Evolutionary conservation across 768 basidiomycete species (phyloP), one percentile per base, ranked within the genome.

Genomic region (Cubamyces sp.): DNA sequence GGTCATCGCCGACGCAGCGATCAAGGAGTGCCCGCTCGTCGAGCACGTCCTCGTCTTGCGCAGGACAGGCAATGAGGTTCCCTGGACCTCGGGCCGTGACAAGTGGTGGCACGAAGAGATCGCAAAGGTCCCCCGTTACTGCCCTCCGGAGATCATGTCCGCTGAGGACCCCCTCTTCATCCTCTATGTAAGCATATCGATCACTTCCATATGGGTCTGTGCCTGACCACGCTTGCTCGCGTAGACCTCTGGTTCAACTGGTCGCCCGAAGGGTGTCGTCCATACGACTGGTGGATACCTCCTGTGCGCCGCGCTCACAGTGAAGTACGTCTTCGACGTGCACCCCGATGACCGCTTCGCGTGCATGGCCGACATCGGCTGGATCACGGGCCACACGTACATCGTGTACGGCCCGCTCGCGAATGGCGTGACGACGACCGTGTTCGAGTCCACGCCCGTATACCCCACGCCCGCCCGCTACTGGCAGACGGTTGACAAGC

Each of bases 151-250:
- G 77, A 73, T 90, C 64, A 94, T 99, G 90, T 73, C 84, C 34
- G 76, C 92, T n/a, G 96, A 99, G 74, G 97, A 98, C 71, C 96
- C 96, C 1, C 81, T 99, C 23, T 99, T 99, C 77, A 98, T 99
- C 71, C 94, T 99, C 63, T 99, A 98, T 76, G 96, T 95, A 71
- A 78, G 92, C 82, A 23, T 21, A 47, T 48, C 19, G 61, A 12
- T 28, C 7, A 11, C 40, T 34, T 1, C 39, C 49, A 46, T 21
- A 54, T 16, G 48, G 49, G 28, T 59, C 47, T 46, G 56, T 61
- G 58, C 21, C n/a, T 16, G 19, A n/a, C 66, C 55, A 62, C 28
- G 9, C 55, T 39, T 26, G 45, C 62, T 41, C 1, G n/a, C 12
- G 42, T 68, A 96, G 94, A 97, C 95, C 15, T 96, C 93, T 30